A percentile compares a stretch with the other conserved stretches of the same genome.
These are phyloP conservation scores for Ramularia endophylla DNA, from an alignment of 2,329 filamentous ascomycete species.

Conservation along the genomic window DNA sequence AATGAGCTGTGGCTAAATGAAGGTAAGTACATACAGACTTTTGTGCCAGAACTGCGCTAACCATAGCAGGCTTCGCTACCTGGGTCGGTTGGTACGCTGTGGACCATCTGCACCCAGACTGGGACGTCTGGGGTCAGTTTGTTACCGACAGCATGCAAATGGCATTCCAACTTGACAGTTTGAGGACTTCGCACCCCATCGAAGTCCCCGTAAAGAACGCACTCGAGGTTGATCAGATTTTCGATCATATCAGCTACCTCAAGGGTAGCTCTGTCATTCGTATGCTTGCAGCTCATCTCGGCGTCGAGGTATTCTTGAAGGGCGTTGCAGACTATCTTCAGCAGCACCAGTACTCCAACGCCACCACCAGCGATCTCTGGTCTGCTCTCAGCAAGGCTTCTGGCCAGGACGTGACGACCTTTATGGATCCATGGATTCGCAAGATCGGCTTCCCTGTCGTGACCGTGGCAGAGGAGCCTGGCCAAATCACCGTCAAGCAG, in stretches of 20 bases:
- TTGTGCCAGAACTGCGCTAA: background rate
- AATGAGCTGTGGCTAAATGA: slow-evolving; percentile 78
- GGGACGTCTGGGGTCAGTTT: slow-evolving; percentile 97
- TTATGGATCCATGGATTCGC: slow-evolving; percentile 94
- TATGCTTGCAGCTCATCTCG: slow-evolving; percentile 89
- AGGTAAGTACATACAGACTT: slow-evolving; percentile 33
- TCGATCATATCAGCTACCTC: slow-evolving; percentile 92
- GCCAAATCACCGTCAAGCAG: slow-evolving; percentile 77
- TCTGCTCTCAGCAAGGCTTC: slow-evolving; percentile 79
- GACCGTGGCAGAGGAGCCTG: slow-evolving; percentile 75
- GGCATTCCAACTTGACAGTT: slow-evolving; percentile 82
- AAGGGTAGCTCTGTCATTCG: slow-evolving; percentile 96
- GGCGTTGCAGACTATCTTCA: slow-evolving; percentile 88
- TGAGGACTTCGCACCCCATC: slow-evolving; percentile 90
- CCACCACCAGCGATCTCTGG: slow-evolving; percentile 90
- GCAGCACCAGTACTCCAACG: slow-evolving; percentile 80
- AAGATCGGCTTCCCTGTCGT: slow-evolving; percentile 93
- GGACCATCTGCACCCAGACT: slow-evolving; percentile 89
- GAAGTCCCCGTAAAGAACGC: slow-evolving; percentile 93
- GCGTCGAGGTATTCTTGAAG: slow-evolving; percentile 79
- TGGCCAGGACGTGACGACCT: slow-evolving; percentile 72
- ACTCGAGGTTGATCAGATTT: slow-evolving; percentile 95
- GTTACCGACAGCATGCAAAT: slow-evolving; percentile 91
- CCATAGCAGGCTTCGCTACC: slow-evolving; percentile 66
- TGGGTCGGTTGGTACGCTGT: slow-evolving; percentile 96